Evolutionary conservation across 192 early-diverging fungal genomes (phyloP).

Genomic region (Phlyctochytrium planicorne): DNA sequence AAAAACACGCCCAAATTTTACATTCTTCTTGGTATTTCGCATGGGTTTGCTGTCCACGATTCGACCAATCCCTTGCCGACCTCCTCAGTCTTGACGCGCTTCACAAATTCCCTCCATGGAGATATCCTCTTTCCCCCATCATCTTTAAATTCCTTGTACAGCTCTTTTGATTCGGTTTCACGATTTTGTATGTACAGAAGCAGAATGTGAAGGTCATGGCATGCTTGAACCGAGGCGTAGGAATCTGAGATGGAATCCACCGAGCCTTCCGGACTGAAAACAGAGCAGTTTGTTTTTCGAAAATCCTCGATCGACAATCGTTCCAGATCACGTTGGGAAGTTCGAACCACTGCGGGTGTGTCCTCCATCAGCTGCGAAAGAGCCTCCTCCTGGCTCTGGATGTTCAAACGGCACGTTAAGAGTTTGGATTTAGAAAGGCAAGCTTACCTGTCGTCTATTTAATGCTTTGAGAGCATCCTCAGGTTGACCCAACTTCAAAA

Average conservation of each 20-base stretch:
- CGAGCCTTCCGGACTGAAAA: neutral
- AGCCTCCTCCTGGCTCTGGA: conserved; percentile 25
- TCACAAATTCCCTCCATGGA: conserved; percentile 20
- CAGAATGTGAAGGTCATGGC: conserved; percentile 27
- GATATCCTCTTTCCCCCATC: conserved; percentile 19
- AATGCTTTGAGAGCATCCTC: conserved; percentile 13
- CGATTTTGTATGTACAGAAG: neutral
- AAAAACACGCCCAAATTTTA: neutral
- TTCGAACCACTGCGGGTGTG: neutral
- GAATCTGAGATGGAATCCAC: neutral
- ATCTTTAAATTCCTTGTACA: conserved; percentile 18
- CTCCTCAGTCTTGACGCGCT: conserved; percentile 9
- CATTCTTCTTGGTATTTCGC: conserved; percentile 11
- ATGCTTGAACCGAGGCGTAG: conserved; percentile 11
- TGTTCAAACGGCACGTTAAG: neutral
- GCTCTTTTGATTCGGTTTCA: conserved; percentile 8
- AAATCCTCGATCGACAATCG: neutral
- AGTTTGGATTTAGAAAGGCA: neutral
- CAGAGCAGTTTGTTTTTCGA: neutral
- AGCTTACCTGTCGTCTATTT: conserved; percentile 23
- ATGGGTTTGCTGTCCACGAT: conserved; percentile 10
- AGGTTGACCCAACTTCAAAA: conserved; percentile 9
- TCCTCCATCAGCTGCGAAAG: conserved; percentile 1
- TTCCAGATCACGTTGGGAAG: neutral
- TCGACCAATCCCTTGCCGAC: conserved; percentile 21